A percentile compares a stretch with the other conserved stretches of the same genome.
phyloP scores from a whole-genome alignment of 352 stramenopile genomes.

The Thalassiosira livingstoniorum region DNA sequence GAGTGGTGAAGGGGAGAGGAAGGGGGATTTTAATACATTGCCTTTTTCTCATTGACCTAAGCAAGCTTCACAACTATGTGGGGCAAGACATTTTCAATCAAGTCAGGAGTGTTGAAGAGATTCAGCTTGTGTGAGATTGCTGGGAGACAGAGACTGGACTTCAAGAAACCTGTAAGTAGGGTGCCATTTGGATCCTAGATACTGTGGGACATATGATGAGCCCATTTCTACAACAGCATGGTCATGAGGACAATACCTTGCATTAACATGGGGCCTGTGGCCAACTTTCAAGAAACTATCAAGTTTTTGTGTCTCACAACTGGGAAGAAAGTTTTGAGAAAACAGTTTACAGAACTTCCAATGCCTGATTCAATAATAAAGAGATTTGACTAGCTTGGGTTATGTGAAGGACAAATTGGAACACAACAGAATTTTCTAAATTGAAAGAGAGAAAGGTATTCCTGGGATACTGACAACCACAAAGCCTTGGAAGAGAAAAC shows the following conservation, averaged over 20 bases:
- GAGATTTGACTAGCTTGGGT: background rate
- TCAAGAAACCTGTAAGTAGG: background rate
- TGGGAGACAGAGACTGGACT: background rate
- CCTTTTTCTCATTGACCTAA: constrained; percentile 1
- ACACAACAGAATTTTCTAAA: background rate
- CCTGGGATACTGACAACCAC: background rate
- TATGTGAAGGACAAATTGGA: background rate
- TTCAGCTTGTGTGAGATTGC: constrained; percentile 3
- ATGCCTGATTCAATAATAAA: constrained; percentile 19
- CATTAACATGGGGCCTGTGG: background rate
- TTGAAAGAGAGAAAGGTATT: background rate
- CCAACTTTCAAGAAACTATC: background rate
- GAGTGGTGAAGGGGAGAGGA: constrained; percentile 18
- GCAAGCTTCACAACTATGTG: background rate
- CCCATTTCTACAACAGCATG: background rate
- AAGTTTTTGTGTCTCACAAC: background rate
- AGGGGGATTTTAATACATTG: constrained; percentile 7
- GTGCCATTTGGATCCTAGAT: background rate
- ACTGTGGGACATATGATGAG: background rate
- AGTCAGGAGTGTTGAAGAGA: background rate
- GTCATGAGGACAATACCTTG: background rate
- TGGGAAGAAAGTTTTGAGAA: background rate
- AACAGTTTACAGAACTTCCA: background rate
- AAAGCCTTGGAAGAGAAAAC: too few relatives aligned
- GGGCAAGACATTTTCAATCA: constrained; percentile 1